phyloP scores from a whole-genome alignment of 148 eudicot species.

The Euryodendron excelsum region DNA sequence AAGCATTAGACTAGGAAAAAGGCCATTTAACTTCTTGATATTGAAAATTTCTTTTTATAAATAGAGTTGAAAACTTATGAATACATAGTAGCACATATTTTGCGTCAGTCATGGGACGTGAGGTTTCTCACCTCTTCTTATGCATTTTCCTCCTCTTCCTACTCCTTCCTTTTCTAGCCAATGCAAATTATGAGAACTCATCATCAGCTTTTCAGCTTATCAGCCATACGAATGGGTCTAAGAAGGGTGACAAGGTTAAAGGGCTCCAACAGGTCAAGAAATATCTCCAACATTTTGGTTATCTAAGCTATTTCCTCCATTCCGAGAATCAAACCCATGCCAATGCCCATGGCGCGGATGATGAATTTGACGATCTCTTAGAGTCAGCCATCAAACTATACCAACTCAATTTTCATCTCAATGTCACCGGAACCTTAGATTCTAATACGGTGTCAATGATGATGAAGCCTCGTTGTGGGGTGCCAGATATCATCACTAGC shows the following conservation, averaged over 20 bases:
- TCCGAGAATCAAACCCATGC: no score
- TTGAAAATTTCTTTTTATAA: no score
- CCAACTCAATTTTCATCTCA: slow-evolving; percentile 18
- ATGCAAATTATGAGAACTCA: not conserved
- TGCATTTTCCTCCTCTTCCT: not conserved
- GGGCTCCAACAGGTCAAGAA: slow-evolving; percentile 19
- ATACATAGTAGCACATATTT: not conserved
- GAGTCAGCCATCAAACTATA: slow-evolving; percentile 21
- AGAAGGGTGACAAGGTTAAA: slow-evolving; percentile 9
- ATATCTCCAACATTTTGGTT: slow-evolving; percentile 21
- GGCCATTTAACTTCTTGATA: no score
- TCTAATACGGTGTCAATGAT: slow-evolving; percentile 13
- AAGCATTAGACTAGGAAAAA: no score
- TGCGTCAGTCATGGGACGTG: not conserved
- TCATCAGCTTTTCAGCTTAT: slow-evolving; percentile 16
- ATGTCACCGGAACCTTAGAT: slow-evolving; percentile 20
- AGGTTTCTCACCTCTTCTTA: not conserved
- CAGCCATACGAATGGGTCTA: slow-evolving; percentile 11
- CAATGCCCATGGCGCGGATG: not conserved
- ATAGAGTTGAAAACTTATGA: not conserved
- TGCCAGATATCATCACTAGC: slow-evolving; percentile 1
- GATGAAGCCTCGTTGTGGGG: slow-evolving; percentile 27
- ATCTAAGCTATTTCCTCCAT: slow-evolving; percentile 11
- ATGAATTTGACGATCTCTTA: slow-evolving; percentile 18
- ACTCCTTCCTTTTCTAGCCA: not conserved